These are phyloP conservation scores for Ustilago xerochloae DNA, from an alignment of 1,284 basidiomycete genomes.

Conservation along the genomic window DNA sequence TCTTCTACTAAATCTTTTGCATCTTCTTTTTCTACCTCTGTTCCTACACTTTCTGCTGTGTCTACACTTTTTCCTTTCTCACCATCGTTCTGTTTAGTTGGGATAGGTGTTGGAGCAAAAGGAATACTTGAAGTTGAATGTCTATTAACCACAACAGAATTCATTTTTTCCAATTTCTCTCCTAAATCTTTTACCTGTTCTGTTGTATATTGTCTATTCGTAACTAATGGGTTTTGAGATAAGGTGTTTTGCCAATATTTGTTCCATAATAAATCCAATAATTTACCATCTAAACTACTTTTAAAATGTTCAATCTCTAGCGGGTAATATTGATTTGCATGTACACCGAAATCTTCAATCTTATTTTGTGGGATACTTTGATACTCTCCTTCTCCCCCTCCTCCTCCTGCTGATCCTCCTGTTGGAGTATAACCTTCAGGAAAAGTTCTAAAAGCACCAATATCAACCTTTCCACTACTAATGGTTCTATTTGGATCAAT, in stretches of 20 bases:
- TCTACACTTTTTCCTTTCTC: not conserved
- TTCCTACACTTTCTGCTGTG: not conserved
- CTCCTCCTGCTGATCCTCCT: constrained; percentile 71
- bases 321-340: constrained; percentile 95
- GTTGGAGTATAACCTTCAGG: constrained; percentile 75
- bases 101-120: not conserved
- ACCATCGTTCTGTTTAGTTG: not conserved
- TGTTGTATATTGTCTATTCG: constrained; percentile 89
- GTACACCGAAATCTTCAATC: constrained; percentile 77
- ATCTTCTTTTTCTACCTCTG: not conserved
- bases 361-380: constrained; percentile 85
- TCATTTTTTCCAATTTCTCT: constrained; percentile 75
- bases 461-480: constrained; percentile 96
- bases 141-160: not conserved
- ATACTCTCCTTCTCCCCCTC: constrained; percentile 71
- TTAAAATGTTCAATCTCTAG: constrained; percentile 96
- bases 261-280: constrained; percentile 93
- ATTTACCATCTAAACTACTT: constrained; percentile 82
- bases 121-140: not conserved
- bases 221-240: constrained; percentile 87
- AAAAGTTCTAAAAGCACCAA: constrained; percentile 96
- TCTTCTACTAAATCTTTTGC: not conserved
- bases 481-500: constrained; percentile 98
- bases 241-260: constrained; percentile 99
- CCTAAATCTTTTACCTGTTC: constrained; percentile 88